phyloP scores from a whole-genome alignment of 345 rosid genomes.

The Draba incana region DNA sequence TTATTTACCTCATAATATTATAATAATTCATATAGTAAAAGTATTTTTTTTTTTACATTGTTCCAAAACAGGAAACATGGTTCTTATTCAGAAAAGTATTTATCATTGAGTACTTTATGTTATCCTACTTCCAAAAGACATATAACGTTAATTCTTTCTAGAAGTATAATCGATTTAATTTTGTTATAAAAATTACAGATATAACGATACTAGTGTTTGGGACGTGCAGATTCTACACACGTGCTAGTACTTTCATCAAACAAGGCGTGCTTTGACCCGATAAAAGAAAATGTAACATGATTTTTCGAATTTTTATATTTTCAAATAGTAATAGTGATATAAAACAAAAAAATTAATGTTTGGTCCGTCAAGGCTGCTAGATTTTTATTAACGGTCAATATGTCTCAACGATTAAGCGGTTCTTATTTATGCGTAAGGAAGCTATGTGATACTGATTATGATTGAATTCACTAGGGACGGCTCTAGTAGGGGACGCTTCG shows the following conservation, averaged over 20 bases:
- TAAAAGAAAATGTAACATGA: neutral
- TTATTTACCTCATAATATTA: neutral
- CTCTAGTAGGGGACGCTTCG: too few species aligned
- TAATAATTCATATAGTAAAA: neutral
- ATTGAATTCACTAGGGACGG: neutral
- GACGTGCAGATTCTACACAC: constrained; percentile 31
- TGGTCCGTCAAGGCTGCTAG: constrained; percentile 46
- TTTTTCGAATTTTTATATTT: neutral
- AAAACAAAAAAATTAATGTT: neutral
- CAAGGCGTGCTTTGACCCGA: constrained; percentile 43
- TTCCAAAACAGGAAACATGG: constrained; percentile 10
- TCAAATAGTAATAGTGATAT: constrained; percentile 6
- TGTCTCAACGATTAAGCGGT: constrained; percentile 24
- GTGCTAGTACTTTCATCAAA: constrained; percentile 34
- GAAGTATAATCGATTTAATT: constrained; percentile 3
- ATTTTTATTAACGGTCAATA: constrained; percentile 32
- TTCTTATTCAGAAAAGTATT: neutral
- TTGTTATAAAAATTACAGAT: neutral
- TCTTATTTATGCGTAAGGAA: constrained; percentile 4
- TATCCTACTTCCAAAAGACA: neutral
- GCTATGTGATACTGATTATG: neutral
- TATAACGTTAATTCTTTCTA: constrained; percentile 2
- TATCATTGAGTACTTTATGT: neutral
- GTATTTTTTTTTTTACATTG: neutral
- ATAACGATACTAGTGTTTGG: neutral